These are phyloP conservation scores for Tagetes patula DNA, from an alignment of 129 eudicot genomes.

Conservation along the genomic window DNA sequence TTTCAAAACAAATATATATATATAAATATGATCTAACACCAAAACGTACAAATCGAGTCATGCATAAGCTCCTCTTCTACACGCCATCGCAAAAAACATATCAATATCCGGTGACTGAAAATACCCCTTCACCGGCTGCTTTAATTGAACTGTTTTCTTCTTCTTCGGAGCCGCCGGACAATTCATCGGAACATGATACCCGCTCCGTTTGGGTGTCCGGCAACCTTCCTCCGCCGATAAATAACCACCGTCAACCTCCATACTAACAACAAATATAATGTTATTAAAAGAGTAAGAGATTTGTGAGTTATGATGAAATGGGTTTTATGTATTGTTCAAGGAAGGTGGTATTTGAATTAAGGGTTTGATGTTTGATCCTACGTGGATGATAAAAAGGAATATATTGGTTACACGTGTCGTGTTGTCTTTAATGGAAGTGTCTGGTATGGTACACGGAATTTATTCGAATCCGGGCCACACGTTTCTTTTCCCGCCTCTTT, in stretches of 20 bases:
- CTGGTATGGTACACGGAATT: conserved; percentile 28
- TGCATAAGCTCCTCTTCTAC: conserved; percentile 35
- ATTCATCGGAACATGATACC: conserved; percentile 30
- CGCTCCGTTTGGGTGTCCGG: conserved; percentile 50
- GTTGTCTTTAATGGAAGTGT: conserved; percentile 8
- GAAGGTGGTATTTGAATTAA: conserved; percentile 44
- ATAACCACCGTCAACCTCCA: conserved; percentile 42
- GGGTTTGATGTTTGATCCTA: conserved; percentile 21
- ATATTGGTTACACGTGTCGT: conserved; percentile 36
- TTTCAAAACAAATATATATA: not conserved
- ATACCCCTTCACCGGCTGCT: conserved; percentile 52
- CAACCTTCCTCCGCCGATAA: conserved; percentile 49
- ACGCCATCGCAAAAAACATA: conserved; percentile 43
- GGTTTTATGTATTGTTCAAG: conserved; percentile 36
- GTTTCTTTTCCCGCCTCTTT: conserved; percentile 36
- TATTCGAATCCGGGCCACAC: conserved; percentile 45
- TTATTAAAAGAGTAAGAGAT: too few species aligned
- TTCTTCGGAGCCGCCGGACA: conserved; percentile 77
- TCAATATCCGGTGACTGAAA: conserved; percentile 66
- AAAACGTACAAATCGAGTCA: not conserved
- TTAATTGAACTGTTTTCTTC: conserved; percentile 41
- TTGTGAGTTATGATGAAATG: conserved; percentile 1
- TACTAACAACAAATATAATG: not conserved
- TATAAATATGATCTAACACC: too few species aligned
- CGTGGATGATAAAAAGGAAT: conserved; percentile 32